These are phyloP conservation scores for Madurella fahalii DNA, from an alignment of 2,329 filamentous ascomycete genomes.

Conservation along the genomic window DNA sequence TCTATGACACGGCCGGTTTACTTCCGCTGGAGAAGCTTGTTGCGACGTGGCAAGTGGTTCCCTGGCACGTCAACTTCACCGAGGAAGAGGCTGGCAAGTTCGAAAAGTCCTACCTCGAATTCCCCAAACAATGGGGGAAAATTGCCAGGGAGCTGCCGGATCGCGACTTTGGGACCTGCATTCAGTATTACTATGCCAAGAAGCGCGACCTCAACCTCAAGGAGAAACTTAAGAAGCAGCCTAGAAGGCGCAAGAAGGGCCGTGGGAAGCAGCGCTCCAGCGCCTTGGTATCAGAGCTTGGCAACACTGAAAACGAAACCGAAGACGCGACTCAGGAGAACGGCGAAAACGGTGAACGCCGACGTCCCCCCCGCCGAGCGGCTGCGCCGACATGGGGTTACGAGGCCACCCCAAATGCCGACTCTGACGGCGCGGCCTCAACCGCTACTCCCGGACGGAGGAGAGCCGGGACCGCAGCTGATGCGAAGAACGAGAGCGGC, in stretches of 20 bases:
- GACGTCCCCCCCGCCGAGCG: slow-evolving; percentile 58
- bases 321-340: slow-evolving; percentile 51
- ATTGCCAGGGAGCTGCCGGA: slow-evolving; percentile 64
- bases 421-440: slow-evolving; percentile 57
- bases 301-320: slow-evolving; percentile 53
- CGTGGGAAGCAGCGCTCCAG: slow-evolving; percentile 58
- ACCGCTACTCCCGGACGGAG: slow-evolving; percentile 55
- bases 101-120: slow-evolving; percentile 69
- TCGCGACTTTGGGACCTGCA: slow-evolving; percentile 73
- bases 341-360: slow-evolving; percentile 54
- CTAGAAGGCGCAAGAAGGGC: slow-evolving; percentile 54
- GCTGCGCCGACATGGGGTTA: slow-evolving; percentile 69
- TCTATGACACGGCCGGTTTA: slow-evolving; percentile 62
- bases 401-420: slow-evolving; percentile 47
- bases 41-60: slow-evolving; percentile 66
- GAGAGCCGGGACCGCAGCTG: slow-evolving; percentile 32
- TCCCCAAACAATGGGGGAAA: slow-evolving; percentile 77
- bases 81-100: slow-evolving; percentile 66
- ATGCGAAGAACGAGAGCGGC: slow-evolving; percentile 23
- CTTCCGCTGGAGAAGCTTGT: slow-evolving; percentile 64
- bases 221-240: slow-evolving; percentile 66
- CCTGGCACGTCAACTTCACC: slow-evolving; percentile 71
- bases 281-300: slow-evolving; percentile 63
- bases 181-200: slow-evolving; percentile 81
- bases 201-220: slow-evolving; percentile 73